Base-by-base conservation (phyloP, 2,329 filamentous ascomycete genomes). In the Fusarium nodosum region DNA sequence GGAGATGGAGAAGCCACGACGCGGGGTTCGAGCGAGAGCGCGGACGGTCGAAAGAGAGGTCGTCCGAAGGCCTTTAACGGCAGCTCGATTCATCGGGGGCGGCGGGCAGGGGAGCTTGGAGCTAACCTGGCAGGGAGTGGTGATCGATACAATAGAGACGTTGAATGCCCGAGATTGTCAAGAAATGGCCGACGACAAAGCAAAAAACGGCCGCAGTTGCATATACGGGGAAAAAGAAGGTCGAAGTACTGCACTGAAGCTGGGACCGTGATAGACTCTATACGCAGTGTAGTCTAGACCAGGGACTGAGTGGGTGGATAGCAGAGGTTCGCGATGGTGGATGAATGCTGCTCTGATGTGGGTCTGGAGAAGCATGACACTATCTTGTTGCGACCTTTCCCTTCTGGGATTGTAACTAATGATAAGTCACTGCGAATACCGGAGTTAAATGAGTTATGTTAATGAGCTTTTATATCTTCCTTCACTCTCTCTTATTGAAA, bases 71-170 rank as follows among this genome's bases (percentile, higher is more conserved):
- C 87, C 88, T 84, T 88, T 87, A 69, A 89, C 81, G 73, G 88
- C 87, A 80, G 87, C 90, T 82, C 90, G 91, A 88, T 91, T 91
- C 92, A 94, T 94, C 83, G 83, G 83, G 83, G 74, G 63, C 72
- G 66, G 47, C 48, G 50, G n/a, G 58, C 31, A 39, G 34, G 42
- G 58, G 39, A 55, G 48, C 64, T 73, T 48, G 48, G 59, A 53
- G 62, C 58, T 56, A 70, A 68, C 57, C 55, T 52, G 60, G 52
- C 20, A 36, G 33, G 24, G 33, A 20, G 28, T 31, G n/a, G 13
- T 36, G 34, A 7, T 26, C 31, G 33, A 36, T 53, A 50, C 36
- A 56, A 45, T 26, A 24, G 41, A 38, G 34, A 57, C 24, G 3
- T 18, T 39, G 12, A 26, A 22, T 39, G n/a, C 16, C 26, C n/a